Evolutionary conservation across 2,329 filamentous ascomycete species (phyloP).

Genomic region (Colletotrichum abscissum): DNA sequence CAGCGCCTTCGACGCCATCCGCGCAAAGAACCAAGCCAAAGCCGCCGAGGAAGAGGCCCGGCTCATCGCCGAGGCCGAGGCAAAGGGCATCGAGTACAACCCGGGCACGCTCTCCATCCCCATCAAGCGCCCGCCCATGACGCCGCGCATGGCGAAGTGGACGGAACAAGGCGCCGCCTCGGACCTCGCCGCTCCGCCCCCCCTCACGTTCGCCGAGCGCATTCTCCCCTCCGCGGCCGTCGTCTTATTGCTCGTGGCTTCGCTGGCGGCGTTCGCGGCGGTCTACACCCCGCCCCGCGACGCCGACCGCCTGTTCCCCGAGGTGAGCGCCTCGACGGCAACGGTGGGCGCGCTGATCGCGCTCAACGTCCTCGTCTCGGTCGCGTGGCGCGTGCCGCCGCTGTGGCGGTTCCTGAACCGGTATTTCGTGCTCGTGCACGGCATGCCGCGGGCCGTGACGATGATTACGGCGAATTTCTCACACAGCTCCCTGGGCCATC

Average conservation of each 20-base stretch:
- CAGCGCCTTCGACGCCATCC: conserved; percentile 67
- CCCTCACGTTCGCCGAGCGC: conserved; percentile 63
- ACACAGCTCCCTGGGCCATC: conserved; percentile 72
- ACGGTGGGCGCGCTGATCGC: conserved; percentile 72
- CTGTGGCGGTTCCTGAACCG: conserved; percentile 75
- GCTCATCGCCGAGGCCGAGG: conserved; percentile 47
- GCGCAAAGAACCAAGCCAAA: conserved; percentile 62
- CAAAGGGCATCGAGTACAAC: conserved; percentile 39
- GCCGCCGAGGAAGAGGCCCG: conserved; percentile 58
- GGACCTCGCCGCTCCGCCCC: conserved; percentile 61
- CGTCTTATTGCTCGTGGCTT: conserved; percentile 56
- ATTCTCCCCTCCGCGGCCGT: conserved; percentile 65
- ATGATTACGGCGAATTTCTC: conserved; percentile 76
- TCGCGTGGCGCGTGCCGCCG: conserved; percentile 72
- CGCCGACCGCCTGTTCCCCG: conserved; percentile 65
- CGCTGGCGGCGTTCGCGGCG: conserved; percentile 55
- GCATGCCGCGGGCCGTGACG: conserved; percentile 70
- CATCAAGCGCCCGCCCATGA: conserved; percentile 52
- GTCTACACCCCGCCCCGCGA: conserved; percentile 54
- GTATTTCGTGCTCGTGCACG: conserved; percentile 74
- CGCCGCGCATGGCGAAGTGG: conserved; percentile 54
- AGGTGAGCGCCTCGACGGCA: conserved; percentile 70
- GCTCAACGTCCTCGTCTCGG: conserved; percentile 67
- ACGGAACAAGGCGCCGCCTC: conserved; percentile 57
- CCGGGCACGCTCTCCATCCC: conserved; percentile 55